A percentile compares a stretch with the other conserved stretches of the same genome.
Evolutionary conservation across 805 yeast genomes (phyloP).

Genomic region (Zygosaccharomyces lentus): DNA sequence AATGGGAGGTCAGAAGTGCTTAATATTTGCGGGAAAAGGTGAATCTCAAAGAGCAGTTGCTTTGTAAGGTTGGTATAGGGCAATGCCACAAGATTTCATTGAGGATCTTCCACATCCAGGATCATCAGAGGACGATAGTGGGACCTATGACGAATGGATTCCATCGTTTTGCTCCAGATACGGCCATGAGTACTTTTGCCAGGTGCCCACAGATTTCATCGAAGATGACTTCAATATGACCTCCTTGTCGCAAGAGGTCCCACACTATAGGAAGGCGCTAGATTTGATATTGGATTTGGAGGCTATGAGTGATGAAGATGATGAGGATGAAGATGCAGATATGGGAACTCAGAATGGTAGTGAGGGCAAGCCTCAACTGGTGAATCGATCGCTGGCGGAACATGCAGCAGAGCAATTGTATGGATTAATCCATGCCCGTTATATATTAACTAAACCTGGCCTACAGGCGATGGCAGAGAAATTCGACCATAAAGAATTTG

Average conservation of each 20-base stretch:
- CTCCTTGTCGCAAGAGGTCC: conserved; percentile 79
- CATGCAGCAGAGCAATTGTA: conserved; percentile 89
- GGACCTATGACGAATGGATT: conserved; percentile 65
- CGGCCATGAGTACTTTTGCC: conserved; percentile 88
- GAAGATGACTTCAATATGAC: conserved; percentile 96
- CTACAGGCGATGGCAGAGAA: conserved; percentile 89
- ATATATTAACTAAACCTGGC: conserved; percentile 83
- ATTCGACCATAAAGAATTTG: conserved; percentile 84
- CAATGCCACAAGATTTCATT: conserved; percentile 25
- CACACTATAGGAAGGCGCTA: conserved; percentile 85
- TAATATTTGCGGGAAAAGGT: background rate
- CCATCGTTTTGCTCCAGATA: conserved; percentile 70
- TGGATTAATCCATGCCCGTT: conserved; percentile 92
- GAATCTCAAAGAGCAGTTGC: background rate
- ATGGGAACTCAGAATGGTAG: conserved; percentile 16
- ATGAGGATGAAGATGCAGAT: conserved; percentile 23
- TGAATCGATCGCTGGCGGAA: conserved; percentile 61
- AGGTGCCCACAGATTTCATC: conserved; percentile 85
- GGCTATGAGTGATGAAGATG: conserved; percentile 38
- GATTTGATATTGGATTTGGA: conserved; percentile 88
- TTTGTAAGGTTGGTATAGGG: background rate
- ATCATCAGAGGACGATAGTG: conserved; percentile 30
- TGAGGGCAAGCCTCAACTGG: conserved; percentile 38
- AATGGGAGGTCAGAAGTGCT: background rate
- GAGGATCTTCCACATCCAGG: conserved; percentile 21